phyloP scores from a whole-genome alignment of 75 land plant genomes.

The Sequoia sempervirens region DNA sequence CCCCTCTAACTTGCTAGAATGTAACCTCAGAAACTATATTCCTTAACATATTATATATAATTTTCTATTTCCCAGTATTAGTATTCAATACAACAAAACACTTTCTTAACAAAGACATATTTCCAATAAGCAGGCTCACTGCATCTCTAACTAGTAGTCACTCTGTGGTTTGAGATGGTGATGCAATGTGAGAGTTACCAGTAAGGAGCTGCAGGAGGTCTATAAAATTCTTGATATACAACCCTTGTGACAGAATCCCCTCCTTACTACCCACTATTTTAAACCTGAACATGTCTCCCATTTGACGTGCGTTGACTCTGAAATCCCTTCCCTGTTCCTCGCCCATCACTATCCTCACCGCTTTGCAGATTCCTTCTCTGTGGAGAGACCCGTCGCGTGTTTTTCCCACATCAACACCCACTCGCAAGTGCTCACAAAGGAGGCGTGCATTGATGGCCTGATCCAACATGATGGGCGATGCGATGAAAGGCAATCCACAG shows the following conservation, averaged over 20 bases:
- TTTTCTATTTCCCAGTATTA: too few relatives aligned
- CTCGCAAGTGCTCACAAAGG: conserved; percentile 10
- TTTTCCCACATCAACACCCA: conserved; percentile 18
- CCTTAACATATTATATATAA: too few relatives aligned
- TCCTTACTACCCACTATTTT: background rate
- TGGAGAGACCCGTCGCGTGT: background rate
- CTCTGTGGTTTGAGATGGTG: too few relatives aligned
- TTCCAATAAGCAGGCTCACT: too few relatives aligned
- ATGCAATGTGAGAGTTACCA: too few relatives aligned
- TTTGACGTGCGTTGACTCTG: background rate
- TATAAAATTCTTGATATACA: background rate
- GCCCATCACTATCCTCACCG: background rate
- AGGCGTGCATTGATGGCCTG: conserved; percentile 17
- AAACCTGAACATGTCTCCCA: background rate
- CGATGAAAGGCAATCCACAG: conserved; percentile 22
- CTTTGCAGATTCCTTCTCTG: background rate
- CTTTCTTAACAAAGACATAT: too few relatives aligned
- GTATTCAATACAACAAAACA: too few relatives aligned
- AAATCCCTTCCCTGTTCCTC: conserved; percentile 12
- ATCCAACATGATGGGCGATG: conserved; percentile 13
- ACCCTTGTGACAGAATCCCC: background rate
- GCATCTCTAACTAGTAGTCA: too few relatives aligned
- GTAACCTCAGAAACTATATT: too few relatives aligned
- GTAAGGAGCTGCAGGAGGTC: background rate
- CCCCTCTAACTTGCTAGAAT: too few relatives aligned